These are phyloP conservation scores for Solanum clarkiae DNA, from an alignment of 257 asterid genomes.

Conservation along the genomic window DNA sequence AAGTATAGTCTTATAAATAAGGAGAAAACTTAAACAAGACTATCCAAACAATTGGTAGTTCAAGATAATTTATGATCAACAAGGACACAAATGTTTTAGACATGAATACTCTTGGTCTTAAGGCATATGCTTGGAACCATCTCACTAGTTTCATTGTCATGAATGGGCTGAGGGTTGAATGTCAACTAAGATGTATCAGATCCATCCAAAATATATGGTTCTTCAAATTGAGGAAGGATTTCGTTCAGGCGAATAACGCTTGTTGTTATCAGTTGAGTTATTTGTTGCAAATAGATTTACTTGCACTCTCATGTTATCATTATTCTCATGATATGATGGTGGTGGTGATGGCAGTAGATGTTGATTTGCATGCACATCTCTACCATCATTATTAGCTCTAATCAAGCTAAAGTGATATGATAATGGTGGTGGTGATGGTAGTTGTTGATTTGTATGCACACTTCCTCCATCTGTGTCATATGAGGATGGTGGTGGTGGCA, in stretches of 20 bases:
- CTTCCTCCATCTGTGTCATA: background rate
- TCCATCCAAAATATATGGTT: background rate
- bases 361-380: background rate
- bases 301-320: background rate
- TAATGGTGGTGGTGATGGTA: background rate
- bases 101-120: background rate
- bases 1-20: background rate
- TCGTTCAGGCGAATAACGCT: background rate
- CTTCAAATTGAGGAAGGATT: background rate
- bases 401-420: background rate
- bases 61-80: background rate
- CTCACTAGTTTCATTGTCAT: background rate
- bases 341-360: background rate
- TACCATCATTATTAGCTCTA: background rate
- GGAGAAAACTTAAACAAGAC: background rate
- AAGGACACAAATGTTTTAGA: background rate
- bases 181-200: background rate
- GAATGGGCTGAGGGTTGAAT: background rate
- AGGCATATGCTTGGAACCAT: background rate
- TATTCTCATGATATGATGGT: background rate
- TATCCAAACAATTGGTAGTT: background rate
- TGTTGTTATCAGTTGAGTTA: background rate
- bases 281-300: background rate
- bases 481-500: background rate
- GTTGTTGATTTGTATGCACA: background rate